Evolutionary conservation across 208 protist species (phyloP).

Genomic region (Trypanosoma melophagium): DNA sequence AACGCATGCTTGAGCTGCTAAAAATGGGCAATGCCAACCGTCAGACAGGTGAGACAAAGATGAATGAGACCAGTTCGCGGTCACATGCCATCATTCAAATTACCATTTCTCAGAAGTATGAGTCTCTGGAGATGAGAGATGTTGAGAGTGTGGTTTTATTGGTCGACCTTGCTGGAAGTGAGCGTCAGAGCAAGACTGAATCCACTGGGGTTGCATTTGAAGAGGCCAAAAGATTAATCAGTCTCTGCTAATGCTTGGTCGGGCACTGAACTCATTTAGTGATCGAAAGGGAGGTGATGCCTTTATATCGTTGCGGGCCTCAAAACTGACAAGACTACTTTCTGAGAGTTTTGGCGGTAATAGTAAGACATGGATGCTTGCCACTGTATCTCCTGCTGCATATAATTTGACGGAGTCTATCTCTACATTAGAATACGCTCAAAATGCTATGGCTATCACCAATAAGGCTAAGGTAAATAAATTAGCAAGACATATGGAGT

Average conservation of each 20-base stretch:
- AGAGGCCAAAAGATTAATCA: constrained; percentile 92
- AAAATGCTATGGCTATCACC: constrained; percentile 78
- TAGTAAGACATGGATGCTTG: constrained; percentile 89
- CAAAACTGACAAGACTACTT: constrained; percentile 87
- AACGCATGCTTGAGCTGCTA: constrained; percentile 66
- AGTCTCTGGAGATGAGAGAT: constrained; percentile 46
- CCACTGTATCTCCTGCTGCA: constrained; percentile 75
- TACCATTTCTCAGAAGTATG: constrained; percentile 65
- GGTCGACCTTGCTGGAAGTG: constrained; percentile 82
- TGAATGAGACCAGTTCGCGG: constrained; percentile 85
- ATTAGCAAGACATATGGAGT: constrained; percentile 30
- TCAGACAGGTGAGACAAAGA: constrained; percentile 55
- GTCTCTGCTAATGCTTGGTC: constrained; percentile 83
- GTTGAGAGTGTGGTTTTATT: constrained; percentile 54
- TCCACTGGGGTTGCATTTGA: constrained; percentile 76
- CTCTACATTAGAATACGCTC: constrained; percentile 82
- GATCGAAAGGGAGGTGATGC: constrained; percentile 58
- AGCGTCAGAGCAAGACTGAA: constrained; percentile 76
- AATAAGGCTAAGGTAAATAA: constrained; percentile 74
- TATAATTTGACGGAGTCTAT: constrained; percentile 82
- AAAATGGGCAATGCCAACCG: constrained; percentile 52
- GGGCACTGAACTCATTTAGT: constrained; percentile 83
- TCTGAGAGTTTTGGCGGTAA: constrained; percentile 92
- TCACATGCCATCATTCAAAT: constrained; percentile 97
- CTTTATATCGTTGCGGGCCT: constrained; percentile 84